Percentiles rank a stretch among this genome's conserved stretches.
Evolutionary conservation across 2,329 filamentous ascomycete species (phyloP).

Genomic region (Hymenoscyphus scutula): DNA sequence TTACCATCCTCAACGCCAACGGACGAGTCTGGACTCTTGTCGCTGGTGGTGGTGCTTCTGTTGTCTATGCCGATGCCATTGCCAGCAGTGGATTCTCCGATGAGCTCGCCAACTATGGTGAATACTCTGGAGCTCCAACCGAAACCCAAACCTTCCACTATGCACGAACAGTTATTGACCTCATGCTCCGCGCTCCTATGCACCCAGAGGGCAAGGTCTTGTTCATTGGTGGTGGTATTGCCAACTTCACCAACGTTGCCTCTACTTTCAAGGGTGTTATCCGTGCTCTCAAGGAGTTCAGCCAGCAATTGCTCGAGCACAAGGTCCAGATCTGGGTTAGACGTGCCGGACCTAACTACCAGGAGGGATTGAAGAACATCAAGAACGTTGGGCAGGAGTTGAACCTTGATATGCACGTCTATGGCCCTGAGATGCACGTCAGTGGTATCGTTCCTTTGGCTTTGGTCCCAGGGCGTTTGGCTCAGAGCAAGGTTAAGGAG

Average conservation of each 20-base stretch:
- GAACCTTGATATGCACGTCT: conserved; percentile 91
- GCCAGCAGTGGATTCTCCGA: conserved; percentile 92
- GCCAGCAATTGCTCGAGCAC: conserved; percentile 85
- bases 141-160: conserved; percentile 99
- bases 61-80: conserved; percentile 98
- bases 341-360: conserved; percentile 93
- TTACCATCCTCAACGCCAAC: conserved; percentile 88
- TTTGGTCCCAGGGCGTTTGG: conserved; percentile 65
- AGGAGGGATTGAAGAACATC: conserved; percentile 99
- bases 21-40: conserved; percentile 98
- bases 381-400: conserved; percentile 94
- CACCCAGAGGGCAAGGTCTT: conserved; percentile 93
- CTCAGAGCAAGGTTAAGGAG: conserved; percentile 59
- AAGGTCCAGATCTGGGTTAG: conserved; percentile 97
- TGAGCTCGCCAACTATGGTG: conserved; percentile 98
- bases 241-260: conserved; percentile 99
- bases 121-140: conserved; percentile 98
- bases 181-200: conserved; percentile 89
- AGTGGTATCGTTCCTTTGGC: conserved; percentile 94
- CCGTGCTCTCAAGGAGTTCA: conserved; percentile 86
- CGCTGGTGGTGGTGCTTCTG: conserved; percentile 97
- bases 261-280: conserved; percentile 99
- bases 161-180: conserved; percentile 91
- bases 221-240: conserved; percentile 99
- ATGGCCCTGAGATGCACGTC: conserved; percentile 80